Evolutionary conservation across 805 yeast genomes (phyloP), one percentile per base, ranked within the genome.

Genomic region (Teunomyces tritomae): DNA sequence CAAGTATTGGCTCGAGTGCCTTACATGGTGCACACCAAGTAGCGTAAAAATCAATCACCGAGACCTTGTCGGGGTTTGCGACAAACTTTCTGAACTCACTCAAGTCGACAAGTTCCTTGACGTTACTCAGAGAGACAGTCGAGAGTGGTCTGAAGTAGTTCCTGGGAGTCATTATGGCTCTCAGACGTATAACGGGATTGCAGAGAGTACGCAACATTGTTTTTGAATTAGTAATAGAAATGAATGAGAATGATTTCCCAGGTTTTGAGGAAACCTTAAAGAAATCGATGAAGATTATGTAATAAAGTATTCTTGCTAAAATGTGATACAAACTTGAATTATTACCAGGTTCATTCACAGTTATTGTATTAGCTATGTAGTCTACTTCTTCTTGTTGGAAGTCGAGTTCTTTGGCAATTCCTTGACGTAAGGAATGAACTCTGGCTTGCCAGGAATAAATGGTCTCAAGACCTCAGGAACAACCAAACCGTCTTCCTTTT

Each of bases 381-480:
- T 13, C 49, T 65, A 62, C 64, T 77, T 77, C 70, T 68, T 70
- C 79, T 83, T 84, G 69, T 78, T 80, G 45, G 96, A 87, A 55
- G 96, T 89, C 35, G 94, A 85, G 77, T 90, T 89, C 82, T 91
- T 91, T 71, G 97, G 96, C 62, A 92, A 80, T 65, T 89, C 98
- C 71, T 86, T 89, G 49, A 80, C 81, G 69, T 73, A 94, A 45
- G 97, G 98, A 60, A 94, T 74, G 71, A 94, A 94, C 68, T 92
- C 97, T 29, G 99, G 99, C 73, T 90, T 96, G 57, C 99, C 99
- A 49, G 99, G 99, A 63, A 94, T 89, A 78, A 86, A 94, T 70
- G 82, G 89, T 79, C 97, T 87, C 70, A 94, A 82, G 35, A 91
- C 98, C 74, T 91, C 96, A 52, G 99, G 99, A 53, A 94, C 82